A percentile compares a stretch with the other conserved stretches of the same genome.
Evolutionary conservation across 768 basidiomycete species (phyloP).

Genomic region (Trametes punicea): DNA sequence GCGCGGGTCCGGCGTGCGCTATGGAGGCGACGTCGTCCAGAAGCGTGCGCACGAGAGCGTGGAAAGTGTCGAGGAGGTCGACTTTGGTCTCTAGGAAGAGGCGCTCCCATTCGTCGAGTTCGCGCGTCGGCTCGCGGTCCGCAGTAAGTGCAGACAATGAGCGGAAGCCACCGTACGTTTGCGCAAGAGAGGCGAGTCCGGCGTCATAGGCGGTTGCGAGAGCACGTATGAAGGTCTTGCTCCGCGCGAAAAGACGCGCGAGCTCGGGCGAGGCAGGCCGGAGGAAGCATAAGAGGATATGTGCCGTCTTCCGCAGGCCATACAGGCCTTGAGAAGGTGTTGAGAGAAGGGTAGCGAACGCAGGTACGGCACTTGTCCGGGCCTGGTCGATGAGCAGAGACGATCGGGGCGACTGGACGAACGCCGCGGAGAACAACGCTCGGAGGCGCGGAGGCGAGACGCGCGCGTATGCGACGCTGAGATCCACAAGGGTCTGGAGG

Average conservation of each 20-base stretch:
- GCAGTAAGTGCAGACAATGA: slow-evolving; percentile 25
- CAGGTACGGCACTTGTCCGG: slow-evolving; percentile 49
- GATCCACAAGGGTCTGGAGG: slow-evolving; percentile 55
- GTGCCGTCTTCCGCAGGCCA: slow-evolving; percentile 58
- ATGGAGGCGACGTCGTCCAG: slow-evolving; percentile 43
- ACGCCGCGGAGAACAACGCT: slow-evolving; percentile 41
- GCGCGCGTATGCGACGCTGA: slow-evolving; percentile 53
- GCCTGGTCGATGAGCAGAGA: slow-evolving; percentile 34
- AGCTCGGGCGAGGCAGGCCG: slow-evolving; percentile 47
- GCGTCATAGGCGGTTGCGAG: slow-evolving; percentile 60
- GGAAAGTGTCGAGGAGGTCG: slow-evolving; percentile 65
- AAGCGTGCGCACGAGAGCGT: slow-evolving; percentile 49
- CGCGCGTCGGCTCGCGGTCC: slow-evolving; percentile 1
- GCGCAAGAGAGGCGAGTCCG: slow-evolving; percentile 52
- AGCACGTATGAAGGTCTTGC: slow-evolving; percentile 49
- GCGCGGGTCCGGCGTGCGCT: slow-evolving; percentile 36
- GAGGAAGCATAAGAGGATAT: slow-evolving; percentile 54
- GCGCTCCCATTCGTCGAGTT: slow-evolving; percentile 62
- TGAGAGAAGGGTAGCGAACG: slow-evolving; percentile 49
- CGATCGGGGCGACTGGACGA: slow-evolving; percentile 29
- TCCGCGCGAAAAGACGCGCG: slow-evolving; percentile 49
- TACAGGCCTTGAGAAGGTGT: slow-evolving; percentile 52
- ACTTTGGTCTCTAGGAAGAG: slow-evolving; percentile 75
- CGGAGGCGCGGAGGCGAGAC: slow-evolving; percentile 43
- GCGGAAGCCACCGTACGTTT: slow-evolving; percentile 57